Base-by-base conservation (phyloP, 2,329 filamentous ascomycete species). In the Alternaria solani region DNA sequence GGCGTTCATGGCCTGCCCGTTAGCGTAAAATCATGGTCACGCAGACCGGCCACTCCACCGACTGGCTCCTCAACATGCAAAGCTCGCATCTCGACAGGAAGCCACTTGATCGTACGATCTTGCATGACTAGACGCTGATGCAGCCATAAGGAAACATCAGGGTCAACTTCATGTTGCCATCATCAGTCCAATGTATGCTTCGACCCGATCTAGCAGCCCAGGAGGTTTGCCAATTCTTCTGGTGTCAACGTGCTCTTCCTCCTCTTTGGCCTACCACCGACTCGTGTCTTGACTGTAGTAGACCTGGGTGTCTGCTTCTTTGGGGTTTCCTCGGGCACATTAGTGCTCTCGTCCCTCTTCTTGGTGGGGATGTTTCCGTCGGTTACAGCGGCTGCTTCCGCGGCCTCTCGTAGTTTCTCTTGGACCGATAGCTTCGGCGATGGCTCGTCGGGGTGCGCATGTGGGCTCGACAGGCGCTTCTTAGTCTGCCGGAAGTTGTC, bases 161-260 rank as follows among this genome's bases (percentile, higher is more conserved):
- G 47, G 47, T 59, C 63, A 59, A 60, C 23, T 36, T 20, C 23
- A 46, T 26, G 23, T 18, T 39, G 47, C 38, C 44, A 55, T 55
- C 20, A 8, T 56, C 38, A 49, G 36, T 34, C 55, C 58, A 32
- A 18, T 44, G 56, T 52, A 57, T 28, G 51, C 30, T 28, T 38
- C 25, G 28, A 39, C 30, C 28, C 43, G 25, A 32, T 63, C 61
- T 70, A 75, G 53, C 74, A 68, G 7, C 74, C 70, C 49, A 80
- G 59, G 41, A 80, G 65, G 32, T 70, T 75, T 78, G 91, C 86
- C 72, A 94, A 78, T 78, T 94, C 91, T 83, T 89, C 90, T 3
- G 90, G 88, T 69, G 87, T 93, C 32, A 94, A 80, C 20, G 91
- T 94, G 71, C 90, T 93, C 75, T 91, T 85, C 72, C 91, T 84